Evolutionary conservation across 176 grass and related monocot species (phyloP), one percentile per base, ranked within the genome.

Genomic region (Zea mays): DNA sequence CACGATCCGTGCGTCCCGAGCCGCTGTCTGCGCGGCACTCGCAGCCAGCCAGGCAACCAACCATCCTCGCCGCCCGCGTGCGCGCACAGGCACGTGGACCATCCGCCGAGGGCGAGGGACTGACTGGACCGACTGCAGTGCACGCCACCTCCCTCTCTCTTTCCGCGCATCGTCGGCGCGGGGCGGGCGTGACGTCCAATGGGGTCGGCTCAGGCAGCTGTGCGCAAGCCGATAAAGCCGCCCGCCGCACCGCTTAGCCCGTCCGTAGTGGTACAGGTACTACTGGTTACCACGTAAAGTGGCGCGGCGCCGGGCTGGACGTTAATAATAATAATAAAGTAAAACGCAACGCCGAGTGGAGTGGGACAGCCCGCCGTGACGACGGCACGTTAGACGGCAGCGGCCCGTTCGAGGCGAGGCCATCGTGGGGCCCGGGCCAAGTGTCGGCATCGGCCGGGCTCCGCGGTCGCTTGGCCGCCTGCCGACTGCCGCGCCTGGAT

Each of bases 1-100:
- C 80, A 44, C 80, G 80, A 88, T 84, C 86, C 82, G 86, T 81
- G 86, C 77, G 71, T 56, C 82, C 86, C 65, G 48, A 70, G 64
- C 64, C 66, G 77, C 76, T 65, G 86, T 70, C 86, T 83, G 75
- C 63, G 81, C 70, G 75, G 75, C 86, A 55, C 38, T 39, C 38
- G 38, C 38, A 39, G 38, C 3, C 38, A 39, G 4, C 3, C 38
- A 4, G 38, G 3, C 38, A 39, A 39, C 20, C 21, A 62, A 76
- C 73, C 15, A 19, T 38, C 52, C 37, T 9, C 70, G 77, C 82
- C 77, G 82, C 77, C 82, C 72, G 86, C 82, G 82, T 85, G 86
- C 65, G 81, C 69, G 65, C 21, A 39, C 81, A n/a, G 63, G 70
- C 63, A 77, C 82, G 65, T 88, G 76, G 70, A 65, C 75, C 75